Conservation (phyloP, 768 basidiomycete species). For the Suillus bovinus region DNA sequence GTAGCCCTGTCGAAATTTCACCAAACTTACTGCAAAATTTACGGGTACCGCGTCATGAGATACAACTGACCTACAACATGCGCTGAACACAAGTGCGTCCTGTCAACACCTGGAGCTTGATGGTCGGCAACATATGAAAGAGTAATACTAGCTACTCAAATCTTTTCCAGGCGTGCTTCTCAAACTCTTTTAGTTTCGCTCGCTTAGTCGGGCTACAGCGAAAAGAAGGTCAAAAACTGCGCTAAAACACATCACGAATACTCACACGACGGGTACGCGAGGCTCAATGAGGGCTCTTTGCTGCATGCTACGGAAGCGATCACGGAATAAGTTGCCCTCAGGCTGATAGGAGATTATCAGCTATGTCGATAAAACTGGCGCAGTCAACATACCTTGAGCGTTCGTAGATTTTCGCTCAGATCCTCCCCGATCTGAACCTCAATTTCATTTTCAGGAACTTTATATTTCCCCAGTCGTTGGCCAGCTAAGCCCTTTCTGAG, state of each 20-base stretch:
- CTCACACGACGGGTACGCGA: conserved; percentile 72
- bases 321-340: conserved; percentile 91
- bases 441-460: conserved; percentile 63
- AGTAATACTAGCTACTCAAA: conserved; percentile 45
- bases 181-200: conserved; percentile 61
- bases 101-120: background rate
- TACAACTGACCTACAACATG: background rate
- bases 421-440: conserved; percentile 93
- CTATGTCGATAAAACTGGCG: background rate
- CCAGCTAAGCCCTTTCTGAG: conserved; percentile 70
- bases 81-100: background rate
- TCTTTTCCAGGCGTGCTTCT: conserved; percentile 79
- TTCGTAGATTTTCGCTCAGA: conserved; percentile 79
- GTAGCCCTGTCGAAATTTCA: background rate
- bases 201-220: conserved; percentile 26
- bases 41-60: background rate
- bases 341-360: conserved; percentile 50
- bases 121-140: background rate
- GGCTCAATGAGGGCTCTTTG: conserved; percentile 88
- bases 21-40: background rate
- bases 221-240: background rate
- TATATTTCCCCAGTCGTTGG: conserved; percentile 76
- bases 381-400: conserved; percentile 64
- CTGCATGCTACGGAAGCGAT: conserved; percentile 85
- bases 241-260: conserved; percentile 25